Conservation (phyloP, 768 basidiomycete species). For the Pleurotus eryngii region DNA sequence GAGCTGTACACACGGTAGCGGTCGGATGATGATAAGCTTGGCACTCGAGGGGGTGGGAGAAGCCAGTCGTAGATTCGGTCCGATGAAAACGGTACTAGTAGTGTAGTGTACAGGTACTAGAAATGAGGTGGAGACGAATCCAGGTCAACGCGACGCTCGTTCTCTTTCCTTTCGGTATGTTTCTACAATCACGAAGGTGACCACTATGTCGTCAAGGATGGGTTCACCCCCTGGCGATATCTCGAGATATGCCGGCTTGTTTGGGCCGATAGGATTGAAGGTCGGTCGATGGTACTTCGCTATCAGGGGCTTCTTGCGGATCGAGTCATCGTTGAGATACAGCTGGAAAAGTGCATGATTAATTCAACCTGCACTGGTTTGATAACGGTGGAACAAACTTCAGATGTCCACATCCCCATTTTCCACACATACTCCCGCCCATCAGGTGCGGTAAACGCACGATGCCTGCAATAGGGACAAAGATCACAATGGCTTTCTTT, state of each 20-base stretch:
- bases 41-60: too few relatives aligned
- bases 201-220: constrained; percentile 22
- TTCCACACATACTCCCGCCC: constrained; percentile 22
- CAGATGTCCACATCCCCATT: constrained; percentile 2
- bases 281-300: constrained; percentile 16
- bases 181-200: constrained; percentile 28
- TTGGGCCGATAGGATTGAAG: constrained; percentile 10
- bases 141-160: neutral
- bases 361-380: neutral
- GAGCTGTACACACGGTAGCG: too few relatives aligned
- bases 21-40: too few relatives aligned
- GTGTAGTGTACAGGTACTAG: too few relatives aligned
- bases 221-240: constrained; percentile 20
- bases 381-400: constrained; percentile 8
- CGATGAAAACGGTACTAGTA: too few relatives aligned
- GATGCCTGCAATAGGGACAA: constrained; percentile 10
- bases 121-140: too few relatives aligned
- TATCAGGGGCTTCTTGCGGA: constrained; percentile 9
- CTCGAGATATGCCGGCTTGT: constrained; percentile 15
- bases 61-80: too few relatives aligned
- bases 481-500: neutral
- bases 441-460: constrained; percentile 20
- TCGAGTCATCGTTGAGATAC: constrained; percentile 14
- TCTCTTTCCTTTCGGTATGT: constrained; percentile 23
- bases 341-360: constrained; percentile 10